A percentile compares a stretch with the other conserved stretches of the same genome.
phyloP scores from a whole-genome alignment of 805 yeast species.

The Candida dendrica region DNA sequence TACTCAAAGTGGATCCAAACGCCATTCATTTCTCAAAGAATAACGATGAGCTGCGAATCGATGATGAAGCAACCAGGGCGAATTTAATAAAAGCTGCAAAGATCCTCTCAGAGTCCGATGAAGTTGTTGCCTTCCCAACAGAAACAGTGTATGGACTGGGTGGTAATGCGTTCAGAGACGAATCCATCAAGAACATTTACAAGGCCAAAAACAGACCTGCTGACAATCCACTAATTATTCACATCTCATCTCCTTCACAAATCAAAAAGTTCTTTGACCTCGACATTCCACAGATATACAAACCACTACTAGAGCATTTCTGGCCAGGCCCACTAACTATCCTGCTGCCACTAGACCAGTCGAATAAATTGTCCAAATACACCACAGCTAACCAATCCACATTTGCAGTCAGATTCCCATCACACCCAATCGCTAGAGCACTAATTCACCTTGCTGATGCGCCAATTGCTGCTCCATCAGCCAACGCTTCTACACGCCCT shows the following conservation, averaged over 20 bases:
- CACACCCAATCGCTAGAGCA: slow-evolving; percentile 85
- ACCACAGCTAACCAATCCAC: slow-evolving; percentile 88
- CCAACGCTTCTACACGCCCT: slow-evolving; percentile 93
- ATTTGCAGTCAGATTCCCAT: slow-evolving; percentile 87
- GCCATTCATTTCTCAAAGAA: slow-evolving; percentile 13
- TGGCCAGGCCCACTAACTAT: slow-evolving; percentile 98
- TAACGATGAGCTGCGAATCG: slow-evolving; percentile 30
- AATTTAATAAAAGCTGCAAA: slow-evolving; percentile 54
- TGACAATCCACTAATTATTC: slow-evolving; percentile 91
- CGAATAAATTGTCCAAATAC: slow-evolving; percentile 52
- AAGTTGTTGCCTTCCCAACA: slow-evolving; percentile 89
- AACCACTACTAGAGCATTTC: slow-evolving; percentile 52
- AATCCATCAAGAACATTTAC: slow-evolving; percentile 70
- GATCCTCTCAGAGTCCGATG: slow-evolving; percentile 38
- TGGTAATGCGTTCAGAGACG: slow-evolving; percentile 72
- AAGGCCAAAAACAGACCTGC: slow-evolving; percentile 89
- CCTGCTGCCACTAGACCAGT: slow-evolving; percentile 51
- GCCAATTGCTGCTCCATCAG: slow-evolving; percentile 96
- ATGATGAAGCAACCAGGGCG: slow-evolving; percentile 43
- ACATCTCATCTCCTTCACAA: slow-evolving; percentile 73
- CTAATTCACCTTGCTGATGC: slow-evolving; percentile 75
- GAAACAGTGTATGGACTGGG: slow-evolving; percentile 97
- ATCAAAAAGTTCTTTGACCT: slow-evolving; percentile 48
- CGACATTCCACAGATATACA: slow-evolving; percentile 63
- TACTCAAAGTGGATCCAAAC: slow-evolving; percentile 14